Percentiles rank a stretch among this genome's conserved stretches.
phyloP scores from a whole-genome alignment of 768 basidiomycete genomes.

The Termitomyces sp. region DNA sequence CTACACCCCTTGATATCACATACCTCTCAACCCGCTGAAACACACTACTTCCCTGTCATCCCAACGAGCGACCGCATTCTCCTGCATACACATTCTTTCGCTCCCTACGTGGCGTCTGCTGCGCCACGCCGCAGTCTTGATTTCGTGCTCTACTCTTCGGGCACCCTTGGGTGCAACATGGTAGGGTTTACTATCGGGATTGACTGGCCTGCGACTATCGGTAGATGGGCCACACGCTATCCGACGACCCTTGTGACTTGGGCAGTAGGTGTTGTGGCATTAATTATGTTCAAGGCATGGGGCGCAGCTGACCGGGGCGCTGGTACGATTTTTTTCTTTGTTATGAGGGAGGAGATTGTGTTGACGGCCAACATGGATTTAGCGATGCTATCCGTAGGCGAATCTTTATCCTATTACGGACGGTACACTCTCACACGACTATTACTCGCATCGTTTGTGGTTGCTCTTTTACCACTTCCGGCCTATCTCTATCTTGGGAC shows the following conservation, averaged over 20 bases:
- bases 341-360: neutral
- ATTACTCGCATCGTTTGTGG: slow-evolving; percentile 38
- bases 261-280: slow-evolving; percentile 66
- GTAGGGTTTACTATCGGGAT: slow-evolving; percentile 49
- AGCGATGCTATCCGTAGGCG: slow-evolving; percentile 50
- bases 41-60: slow-evolving; percentile 63
- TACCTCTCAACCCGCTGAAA: slow-evolving; percentile 56
- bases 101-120: slow-evolving; percentile 59
- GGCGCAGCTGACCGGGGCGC: slow-evolving; percentile 29
- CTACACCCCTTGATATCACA: slow-evolving; percentile 70
- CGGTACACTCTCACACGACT: slow-evolving; percentile 39
- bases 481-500: slow-evolving; percentile 60
- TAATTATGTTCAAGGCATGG: slow-evolving; percentile 58
- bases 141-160: slow-evolving; percentile 60
- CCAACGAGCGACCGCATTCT: slow-evolving; percentile 37
- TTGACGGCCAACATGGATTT: slow-evolving; percentile 1
- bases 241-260: slow-evolving; percentile 70
- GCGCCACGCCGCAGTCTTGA: slow-evolving; percentile 38
- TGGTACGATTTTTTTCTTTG: slow-evolving; percentile 16
- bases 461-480: slow-evolving; percentile 59
- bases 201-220: slow-evolving; percentile 71
- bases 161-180: slow-evolving; percentile 47
- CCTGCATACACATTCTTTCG: slow-evolving; percentile 69
- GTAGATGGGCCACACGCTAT: slow-evolving; percentile 72
- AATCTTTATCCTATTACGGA: slow-evolving; percentile 48